Evolutionary conservation across 768 basidiomycete species (phyloP).

Genomic region (Tephrocybe rancida): DNA sequence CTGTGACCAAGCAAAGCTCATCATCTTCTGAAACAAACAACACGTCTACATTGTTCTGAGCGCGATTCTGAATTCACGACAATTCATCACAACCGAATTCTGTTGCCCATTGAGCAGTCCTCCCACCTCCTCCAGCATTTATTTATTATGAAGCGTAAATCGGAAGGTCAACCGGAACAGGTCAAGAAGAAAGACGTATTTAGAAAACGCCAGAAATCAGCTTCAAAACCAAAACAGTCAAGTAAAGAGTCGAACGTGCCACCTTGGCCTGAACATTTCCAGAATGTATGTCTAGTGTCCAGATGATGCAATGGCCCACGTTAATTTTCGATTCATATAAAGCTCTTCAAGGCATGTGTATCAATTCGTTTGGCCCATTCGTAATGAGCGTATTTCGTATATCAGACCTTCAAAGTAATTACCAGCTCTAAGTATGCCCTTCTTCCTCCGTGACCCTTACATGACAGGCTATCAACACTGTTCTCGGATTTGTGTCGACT

Average conservation of each 20-base stretch:
- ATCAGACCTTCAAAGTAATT: constrained; percentile 11
- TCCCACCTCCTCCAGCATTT: too few species aligned
- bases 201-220: constrained; percentile 1
- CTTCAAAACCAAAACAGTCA: constrained; percentile 2
- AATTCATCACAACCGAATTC: too few species aligned
- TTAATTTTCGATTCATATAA: background rate
- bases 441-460: background rate
- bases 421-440: background rate
- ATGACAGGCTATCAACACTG: constrained; percentile 80
- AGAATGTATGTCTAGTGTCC: constrained; percentile 42
- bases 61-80: too few species aligned
- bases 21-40: constrained; percentile 5
- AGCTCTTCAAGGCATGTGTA: constrained; percentile 31
- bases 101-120: too few species aligned
- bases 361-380: background rate
- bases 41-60: background rate
- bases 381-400: background rate
- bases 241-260: background rate
- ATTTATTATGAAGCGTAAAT: constrained; percentile 18
- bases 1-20: background rate
- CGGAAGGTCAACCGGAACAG: background rate
- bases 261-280: constrained; percentile 68
- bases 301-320: background rate
- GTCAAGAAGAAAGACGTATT: constrained; percentile 4
- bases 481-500: constrained; percentile 84